A percentile compares a stretch with the other conserved stretches of the same genome.
Evolutionary conservation across 1,284 basidiomycete genomes (phyloP).

Genomic region (Ustilago bromivora): DNA sequence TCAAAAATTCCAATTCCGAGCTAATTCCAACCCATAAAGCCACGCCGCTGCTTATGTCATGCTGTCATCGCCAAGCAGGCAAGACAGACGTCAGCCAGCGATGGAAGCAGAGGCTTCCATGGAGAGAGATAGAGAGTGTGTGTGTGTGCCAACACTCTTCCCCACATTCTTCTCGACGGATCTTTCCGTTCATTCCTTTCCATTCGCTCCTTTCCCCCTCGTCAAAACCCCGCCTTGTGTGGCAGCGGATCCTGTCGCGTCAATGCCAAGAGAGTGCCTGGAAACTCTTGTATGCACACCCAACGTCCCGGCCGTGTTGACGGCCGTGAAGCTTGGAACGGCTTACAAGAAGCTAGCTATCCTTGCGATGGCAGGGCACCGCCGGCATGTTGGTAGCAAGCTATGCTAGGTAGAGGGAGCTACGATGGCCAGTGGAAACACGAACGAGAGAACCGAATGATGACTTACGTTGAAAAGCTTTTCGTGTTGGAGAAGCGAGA

Average conservation of each 20-base stretch:
- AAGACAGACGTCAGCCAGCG: background rate
- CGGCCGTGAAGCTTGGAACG: background rate
- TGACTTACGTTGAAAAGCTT: constrained; percentile 21
- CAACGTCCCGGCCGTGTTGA: constrained; percentile 1
- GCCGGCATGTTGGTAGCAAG: background rate
- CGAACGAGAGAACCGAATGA: background rate
- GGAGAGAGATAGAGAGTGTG: too few species aligned
- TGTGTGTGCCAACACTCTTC: background rate
- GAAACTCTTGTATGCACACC: background rate
- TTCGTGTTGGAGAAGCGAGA: constrained; percentile 1
- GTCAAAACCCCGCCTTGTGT: background rate
- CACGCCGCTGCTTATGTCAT: too few species aligned
- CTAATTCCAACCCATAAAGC: too few species aligned
- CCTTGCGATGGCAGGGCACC: background rate
- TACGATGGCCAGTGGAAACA: background rate
- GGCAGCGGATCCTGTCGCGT: constrained; percentile 1
- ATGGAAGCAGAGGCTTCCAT: background rate
- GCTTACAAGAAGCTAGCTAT: background rate
- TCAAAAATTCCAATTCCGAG: too few species aligned
- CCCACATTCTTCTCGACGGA: constrained; percentile 11
- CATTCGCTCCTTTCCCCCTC: constrained; percentile 8
- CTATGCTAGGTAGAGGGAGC: background rate
- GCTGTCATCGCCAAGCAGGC: too few species aligned
- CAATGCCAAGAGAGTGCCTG: constrained; percentile 8
- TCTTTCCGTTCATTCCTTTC: constrained; percentile 13